phyloP scores from a whole-genome alignment of 306 rosid species.

The Dicorynia guianensis region DNA sequence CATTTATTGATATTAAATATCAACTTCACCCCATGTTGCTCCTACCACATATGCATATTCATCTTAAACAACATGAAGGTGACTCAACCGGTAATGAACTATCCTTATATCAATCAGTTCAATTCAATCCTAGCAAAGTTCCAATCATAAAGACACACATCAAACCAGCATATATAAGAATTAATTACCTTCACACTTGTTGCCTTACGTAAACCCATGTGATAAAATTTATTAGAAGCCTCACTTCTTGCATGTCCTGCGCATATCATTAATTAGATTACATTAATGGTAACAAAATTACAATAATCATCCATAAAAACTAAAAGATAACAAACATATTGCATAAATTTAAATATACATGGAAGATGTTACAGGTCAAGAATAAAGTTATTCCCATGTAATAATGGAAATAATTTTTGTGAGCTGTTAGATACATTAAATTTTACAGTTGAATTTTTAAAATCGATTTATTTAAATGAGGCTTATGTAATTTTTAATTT shows the following conservation, averaged over 20 bases:
- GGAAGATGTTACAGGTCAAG: no score
- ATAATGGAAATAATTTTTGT: no score
- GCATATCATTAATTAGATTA: constrained; percentile 30
- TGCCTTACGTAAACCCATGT: constrained; percentile 45
- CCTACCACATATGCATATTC: not conserved
- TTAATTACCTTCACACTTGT: constrained; percentile 37
- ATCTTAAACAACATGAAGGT: not conserved
- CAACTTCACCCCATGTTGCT: no score
- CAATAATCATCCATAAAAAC: not conserved
- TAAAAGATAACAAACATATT: no score
- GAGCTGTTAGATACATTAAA: no score
- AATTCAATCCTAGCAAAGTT: not conserved
- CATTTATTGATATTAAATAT: no score
- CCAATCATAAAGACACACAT: not conserved
- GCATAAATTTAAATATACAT: no score
- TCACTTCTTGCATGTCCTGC: constrained; percentile 43
- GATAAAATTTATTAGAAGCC: constrained; percentile 29
- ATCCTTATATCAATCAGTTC: not conserved
- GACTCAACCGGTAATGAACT: not conserved
- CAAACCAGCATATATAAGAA: no score
- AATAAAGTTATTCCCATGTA: no score
- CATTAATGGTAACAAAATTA: not conserved
- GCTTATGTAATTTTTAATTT: no score
- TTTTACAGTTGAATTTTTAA: no score
- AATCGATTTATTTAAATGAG: no score